Base-by-base conservation (phyloP, 352 stramenopile species). In the Phytophthora constricta region DNA sequence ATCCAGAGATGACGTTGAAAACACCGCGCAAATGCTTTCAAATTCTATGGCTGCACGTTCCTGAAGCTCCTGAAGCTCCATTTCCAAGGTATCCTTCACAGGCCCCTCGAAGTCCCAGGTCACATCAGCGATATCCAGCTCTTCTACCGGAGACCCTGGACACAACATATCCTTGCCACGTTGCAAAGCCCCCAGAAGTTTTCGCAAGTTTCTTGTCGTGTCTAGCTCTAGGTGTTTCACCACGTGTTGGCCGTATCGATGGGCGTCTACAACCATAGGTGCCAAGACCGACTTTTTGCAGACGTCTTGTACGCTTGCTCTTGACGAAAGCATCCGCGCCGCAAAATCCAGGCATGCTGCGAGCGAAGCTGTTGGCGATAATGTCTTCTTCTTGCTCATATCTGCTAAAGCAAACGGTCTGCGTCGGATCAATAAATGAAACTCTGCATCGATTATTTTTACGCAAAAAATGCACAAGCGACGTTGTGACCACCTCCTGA, bases 1-100 rank as follows among this genome's bases (percentile, higher is more conserved):
- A 1, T 19, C 10, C 9, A n/a, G 34, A 4, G 68, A 42, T 3
- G n/a, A 54, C 14, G 58, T 31, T 3, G 59, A 60, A 9, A 91
- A 63, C 2, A 91, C 46, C 2, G 82, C 57, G 39, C 82, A 91
- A 11, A 75, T 67, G n/a, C 72, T 70, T 3, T 19, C 26, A 10
- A 33, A 27, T 16, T 37, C 58, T 5, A 59, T 62, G 7, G 19
- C 31, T 5, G 70, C 68, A 34, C 84, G 81, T 3, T 68, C 60
- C n/a, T 86, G 39, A 14, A 92, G 53, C 16, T 89, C 81, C n/a
- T 79, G 31, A 1, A 92, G 47, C 45, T 90, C 81, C 68, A 90
- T 90, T 39, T 85, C 73, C 20, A 92, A 69, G 5, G 76, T 89
- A 42, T 89, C 63, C 1, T 39, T 33, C 1, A 79, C 78, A 3